These are phyloP conservation scores for Nannizzia gypsea DNA, from an alignment of 2,329 filamentous ascomycete species.

Conservation along the genomic window DNA sequence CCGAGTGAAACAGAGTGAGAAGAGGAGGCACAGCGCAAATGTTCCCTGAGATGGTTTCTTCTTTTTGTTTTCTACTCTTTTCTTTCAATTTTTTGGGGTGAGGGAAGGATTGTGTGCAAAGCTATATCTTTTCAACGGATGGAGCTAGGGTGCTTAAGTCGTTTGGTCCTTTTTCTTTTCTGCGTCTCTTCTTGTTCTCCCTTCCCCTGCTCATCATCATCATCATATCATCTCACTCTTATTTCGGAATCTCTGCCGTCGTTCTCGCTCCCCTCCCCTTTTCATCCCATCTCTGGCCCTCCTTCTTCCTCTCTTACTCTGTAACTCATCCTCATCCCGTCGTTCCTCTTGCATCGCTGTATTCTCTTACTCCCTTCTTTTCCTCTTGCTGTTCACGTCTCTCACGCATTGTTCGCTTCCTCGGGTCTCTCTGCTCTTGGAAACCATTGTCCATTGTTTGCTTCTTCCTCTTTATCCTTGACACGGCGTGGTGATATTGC, in stretches of 20 bases:
- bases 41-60: constrained; percentile 21
- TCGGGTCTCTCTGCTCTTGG: constrained; percentile 18
- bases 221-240: constrained; percentile 14
- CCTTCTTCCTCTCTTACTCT: constrained; percentile 13
- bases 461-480: not conserved
- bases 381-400: not conserved
- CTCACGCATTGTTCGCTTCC: constrained; percentile 10
- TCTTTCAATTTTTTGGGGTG: constrained; percentile 20
- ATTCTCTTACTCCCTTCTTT: constrained; percentile 9
- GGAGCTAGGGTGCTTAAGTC: constrained; percentile 20
- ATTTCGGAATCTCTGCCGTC: constrained; percentile 32
- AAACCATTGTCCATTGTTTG: constrained; percentile 19
- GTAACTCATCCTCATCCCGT: constrained; percentile 14
- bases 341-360: constrained; percentile 8
- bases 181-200: not conserved
- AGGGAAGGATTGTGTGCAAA: constrained; percentile 25
- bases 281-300: constrained; percentile 6
- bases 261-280: constrained; percentile 14
- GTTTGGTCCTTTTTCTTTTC: constrained; percentile 10
- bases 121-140: constrained; percentile 25
- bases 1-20: not conserved
- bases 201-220: not conserved
- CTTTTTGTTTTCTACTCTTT: not conserved
- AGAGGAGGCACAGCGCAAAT: constrained; percentile 3
- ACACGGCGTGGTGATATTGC: constrained; percentile 19